Conservation (phyloP, 495 filamentous ascomycete species). For the Xylaria grammica region DNA sequence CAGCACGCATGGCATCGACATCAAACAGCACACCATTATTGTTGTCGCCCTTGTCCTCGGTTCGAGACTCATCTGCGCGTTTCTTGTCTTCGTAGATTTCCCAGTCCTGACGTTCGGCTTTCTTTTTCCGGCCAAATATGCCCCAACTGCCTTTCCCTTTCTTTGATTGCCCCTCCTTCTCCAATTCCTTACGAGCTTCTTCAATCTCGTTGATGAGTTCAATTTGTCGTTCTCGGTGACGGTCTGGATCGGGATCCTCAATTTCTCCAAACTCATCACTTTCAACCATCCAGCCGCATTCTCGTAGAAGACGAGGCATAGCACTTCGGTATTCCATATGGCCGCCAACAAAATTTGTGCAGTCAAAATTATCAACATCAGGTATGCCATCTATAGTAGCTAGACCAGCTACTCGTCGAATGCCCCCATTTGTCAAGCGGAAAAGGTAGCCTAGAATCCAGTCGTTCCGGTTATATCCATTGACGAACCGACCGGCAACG, state of each 20-base stretch:
- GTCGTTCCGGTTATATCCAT: conserved; percentile 91
- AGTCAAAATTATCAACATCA: conserved; percentile 87
- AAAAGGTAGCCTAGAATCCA: conserved; percentile 99
- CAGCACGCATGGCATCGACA: conserved; percentile 89
- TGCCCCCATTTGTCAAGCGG: conserved; percentile 89
- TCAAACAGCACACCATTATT: conserved; percentile 82
- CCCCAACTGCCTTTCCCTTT: conserved; percentile 60
- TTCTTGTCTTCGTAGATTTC: conserved; percentile 81
- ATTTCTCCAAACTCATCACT: conserved; percentile 97
- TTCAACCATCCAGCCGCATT: conserved; percentile 83
- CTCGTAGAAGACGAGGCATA: conserved; percentile 84
- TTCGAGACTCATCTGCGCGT: conserved; percentile 35
- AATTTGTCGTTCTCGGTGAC: conserved; percentile 83
- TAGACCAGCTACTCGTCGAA: conserved; percentile 89
- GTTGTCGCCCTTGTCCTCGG: conserved; percentile 50
- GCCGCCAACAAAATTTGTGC: conserved; percentile 83
- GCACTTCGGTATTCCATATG: conserved; percentile 96
- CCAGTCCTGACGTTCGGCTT: conserved; percentile 85
- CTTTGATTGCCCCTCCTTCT: conserved; percentile 58
- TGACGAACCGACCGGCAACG: conserved; percentile 89
- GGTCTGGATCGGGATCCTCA: conserved; percentile 95
- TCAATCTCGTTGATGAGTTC: conserved; percentile 97
- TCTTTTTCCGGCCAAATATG: conserved; percentile 80
- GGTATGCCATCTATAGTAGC: conserved; percentile 76
- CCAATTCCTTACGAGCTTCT: conserved; percentile 85